Evolutionary conservation across 2,329 filamentous ascomycete species (phyloP), one percentile per base, ranked within the genome.

Genomic region (Pyricularia grisea): DNA sequence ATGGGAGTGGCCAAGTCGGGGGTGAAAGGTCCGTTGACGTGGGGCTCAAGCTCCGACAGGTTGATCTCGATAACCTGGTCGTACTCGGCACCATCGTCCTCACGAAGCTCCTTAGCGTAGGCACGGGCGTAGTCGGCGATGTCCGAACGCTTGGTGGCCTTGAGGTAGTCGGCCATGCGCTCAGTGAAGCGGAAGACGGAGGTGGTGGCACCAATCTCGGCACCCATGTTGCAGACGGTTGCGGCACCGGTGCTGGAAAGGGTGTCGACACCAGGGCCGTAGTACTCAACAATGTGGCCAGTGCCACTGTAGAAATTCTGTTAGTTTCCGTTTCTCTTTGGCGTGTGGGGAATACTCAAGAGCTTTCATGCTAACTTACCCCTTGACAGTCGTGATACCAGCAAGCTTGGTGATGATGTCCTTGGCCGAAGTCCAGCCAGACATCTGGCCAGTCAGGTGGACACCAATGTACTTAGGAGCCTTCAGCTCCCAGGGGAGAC

Each of bases 21-120:
- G 31, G 95, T 99, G 88, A 98, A 98, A 73, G 95, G 95, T 73
- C 95, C 95, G 85, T 99, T 99, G 85, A 99, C 93, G 80, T 98
- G 93, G 74, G 95, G 95, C 85, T 99, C 95, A 66, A 99, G 90
- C 81, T 94, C 92, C 70, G 88, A 91, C 69, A 99, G 88, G 85
- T 99, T 94, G 83, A 99, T 92, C 83, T 97, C 94, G 76, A 98
- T 93, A 74, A 97, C 81, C 83, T 98, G 87, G 81, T 99, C 95
- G 81, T 98, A 99, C 82, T 98, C 90, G 74, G 92, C 92, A 74
- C 93, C 93, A 82, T 96, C 85, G 74, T 99, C 95, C 78, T 92
- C 90, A 70, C 87, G 88, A 72, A 99, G 91, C 76, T 97, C 93
- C 75, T 92, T 85, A 74, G 92, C 91, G 79, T 97, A 98, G 55